Evolutionary conservation across 345 rosid species (phyloP), one percentile per base, ranked within the genome.

Genomic region (Populus pruinosa): DNA sequence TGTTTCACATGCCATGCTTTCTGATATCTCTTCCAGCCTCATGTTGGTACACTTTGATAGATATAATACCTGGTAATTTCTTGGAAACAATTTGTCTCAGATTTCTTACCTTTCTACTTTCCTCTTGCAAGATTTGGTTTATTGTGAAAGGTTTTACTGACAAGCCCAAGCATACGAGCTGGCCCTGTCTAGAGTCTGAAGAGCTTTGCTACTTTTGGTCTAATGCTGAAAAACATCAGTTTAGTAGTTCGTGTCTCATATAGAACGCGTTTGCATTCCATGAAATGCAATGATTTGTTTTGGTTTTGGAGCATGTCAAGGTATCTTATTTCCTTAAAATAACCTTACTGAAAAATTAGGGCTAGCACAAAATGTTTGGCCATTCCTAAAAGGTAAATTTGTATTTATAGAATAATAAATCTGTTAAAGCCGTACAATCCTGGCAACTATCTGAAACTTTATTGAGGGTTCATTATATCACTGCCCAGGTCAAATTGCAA

Each of bases 1-100:
- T 95, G 99, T 83, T 95, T 95, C 77, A 88, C 93, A 65, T 95
- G 98, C 84, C 91, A 89, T 82, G 90, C 90, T 67, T 89, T 92
- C 87, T 95, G 83, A 84, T 64, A 67, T 76, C 78, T 78, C 56
- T 18, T 41, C 56, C 71, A 61, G 81, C 74, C 72, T 69, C 20
- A 59, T 55, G 63, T 68, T 67, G 50, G 72, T 25, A 33, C 25
- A 41, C 53, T 59, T 55, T 70, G 20, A 39, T 39, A 31, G 27
- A 68, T 73, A 12, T 73, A 73, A 80, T 76, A 41, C 73, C 62
- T 38, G 87, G 91, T 85, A 84, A 84, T 17, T 69, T 67, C 71
- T 43, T 80, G 68, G 36, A n/a, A 10, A 23, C 29, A 44, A 8
- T 21, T 10, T 68, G 27, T 41, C 27, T 67, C 17, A 49, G 75